These are phyloP conservation scores for Cladophialophora immunda DNA, from an alignment of 2,329 filamentous ascomycete genomes.

Conservation along the genomic window DNA sequence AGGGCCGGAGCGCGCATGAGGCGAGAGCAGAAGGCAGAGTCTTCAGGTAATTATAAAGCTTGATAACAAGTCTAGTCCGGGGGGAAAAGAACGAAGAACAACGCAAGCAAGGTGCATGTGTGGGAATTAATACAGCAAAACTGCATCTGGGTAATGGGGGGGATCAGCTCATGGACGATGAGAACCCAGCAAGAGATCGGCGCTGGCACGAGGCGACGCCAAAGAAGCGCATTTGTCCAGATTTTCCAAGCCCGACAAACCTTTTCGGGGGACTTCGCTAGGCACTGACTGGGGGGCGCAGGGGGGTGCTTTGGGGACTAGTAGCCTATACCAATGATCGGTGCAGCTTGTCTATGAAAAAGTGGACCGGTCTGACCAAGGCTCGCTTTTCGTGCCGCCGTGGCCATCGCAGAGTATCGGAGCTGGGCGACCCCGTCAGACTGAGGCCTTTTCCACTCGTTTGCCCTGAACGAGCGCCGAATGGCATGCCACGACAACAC, in stretches of 20 bases:
- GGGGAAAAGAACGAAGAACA: neutral
- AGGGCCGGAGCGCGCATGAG: neutral
- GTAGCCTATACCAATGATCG: constrained; percentile 2
- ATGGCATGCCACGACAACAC: neutral
- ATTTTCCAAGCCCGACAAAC: constrained; percentile 4
- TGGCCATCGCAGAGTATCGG: neutral
- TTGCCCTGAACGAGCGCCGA: neutral
- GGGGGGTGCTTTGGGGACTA: neutral
- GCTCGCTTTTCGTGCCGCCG: constrained; percentile 19
- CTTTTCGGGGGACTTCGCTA: neutral
- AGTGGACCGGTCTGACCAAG: constrained; percentile 14
- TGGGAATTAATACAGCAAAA: constrained; percentile 6
- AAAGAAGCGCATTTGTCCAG: constrained; percentile 13
- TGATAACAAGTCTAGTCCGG: neutral
- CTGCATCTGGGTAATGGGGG: neutral
- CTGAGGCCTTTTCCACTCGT: neutral
- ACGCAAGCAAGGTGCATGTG: neutral
- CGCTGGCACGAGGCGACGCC: constrained; percentile 19
- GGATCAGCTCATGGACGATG: neutral
- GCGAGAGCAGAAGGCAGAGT: neutral
- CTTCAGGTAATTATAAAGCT: neutral
- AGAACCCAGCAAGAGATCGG: constrained; percentile 8
- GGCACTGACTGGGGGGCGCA: neutral
- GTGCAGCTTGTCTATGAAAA: neutral
- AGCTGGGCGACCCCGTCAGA: constrained; percentile 4